Evolutionary conservation across 2,329 filamentous ascomycete genomes (phyloP), one percentile per base, ranked within the genome.

Genomic region (Graphiopsis chlorocephala): DNA sequence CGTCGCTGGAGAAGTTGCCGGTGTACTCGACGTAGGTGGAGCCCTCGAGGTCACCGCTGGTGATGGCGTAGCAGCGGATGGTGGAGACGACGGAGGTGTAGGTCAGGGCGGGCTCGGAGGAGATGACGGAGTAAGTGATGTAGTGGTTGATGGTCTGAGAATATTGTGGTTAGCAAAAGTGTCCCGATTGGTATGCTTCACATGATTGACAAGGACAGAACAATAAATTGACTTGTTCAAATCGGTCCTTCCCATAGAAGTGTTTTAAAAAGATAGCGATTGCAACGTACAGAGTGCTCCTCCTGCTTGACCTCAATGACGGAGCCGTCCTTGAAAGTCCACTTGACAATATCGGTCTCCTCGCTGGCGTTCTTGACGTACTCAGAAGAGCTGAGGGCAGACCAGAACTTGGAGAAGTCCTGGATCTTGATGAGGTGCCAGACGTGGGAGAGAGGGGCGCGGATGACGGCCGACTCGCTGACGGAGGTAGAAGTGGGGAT

Each of bases 341-440:
- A 91, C 76, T 84, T 84, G 72, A 90, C 84, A 64, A 90, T 78
- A 71, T 90, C 88, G 52, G 88, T 86, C 77, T 90, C 88, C 42
- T 80, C 76, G 61, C 81, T 83, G 15, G 82, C 77, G 59, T 85
- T 87, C 80, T 89, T 88, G 77, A 88, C 86, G 71, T 80, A 83
- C 75, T 90, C 86, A 75, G 83, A 85, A 74, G 83, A 83, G 68
- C 83, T 80, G 52, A 91, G 82, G 68, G 85, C 84, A 52, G 81
- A 80, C 86, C 87, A 90, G 81, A 89, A 91, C 73, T 85, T 83
- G 80, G 79, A 77, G 78, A 91, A 90, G 76, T 88, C 83, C 76
- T 86, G 84, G 45, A 91, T 86, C 83, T 91, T 91, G 85, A 91
- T 88, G 72, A 86, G 82, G 81, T 91, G 88, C 88, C 89, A 91